Percentiles rank a stretch among this genome's conserved stretches.
phyloP scores from a whole-genome alignment of 805 yeast species.

The Phaffomyces opuntiae region DNA sequence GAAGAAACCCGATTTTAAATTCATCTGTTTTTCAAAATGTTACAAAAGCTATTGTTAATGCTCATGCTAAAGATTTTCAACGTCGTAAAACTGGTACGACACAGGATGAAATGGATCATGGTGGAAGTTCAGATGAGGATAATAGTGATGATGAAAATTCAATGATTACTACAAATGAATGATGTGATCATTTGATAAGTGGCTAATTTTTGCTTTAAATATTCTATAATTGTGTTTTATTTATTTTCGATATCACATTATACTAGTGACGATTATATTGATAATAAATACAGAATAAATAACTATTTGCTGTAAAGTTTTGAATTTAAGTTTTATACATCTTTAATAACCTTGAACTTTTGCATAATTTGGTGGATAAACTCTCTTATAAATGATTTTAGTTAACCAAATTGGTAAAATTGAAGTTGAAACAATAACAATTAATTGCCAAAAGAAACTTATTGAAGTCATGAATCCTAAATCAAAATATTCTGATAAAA shows the following conservation, averaged over 20 bases:
- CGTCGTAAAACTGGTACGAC: constrained; percentile 15
- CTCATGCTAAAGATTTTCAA: constrained; percentile 84
- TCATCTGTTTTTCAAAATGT: constrained; percentile 33
- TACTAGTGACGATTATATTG: no score
- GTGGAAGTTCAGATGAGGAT: no score
- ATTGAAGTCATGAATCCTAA: constrained; percentile 51
- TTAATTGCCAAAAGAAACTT: constrained; percentile 62
- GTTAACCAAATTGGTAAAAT: constrained; percentile 87
- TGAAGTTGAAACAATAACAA: constrained; percentile 58
- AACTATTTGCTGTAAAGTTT: no score
- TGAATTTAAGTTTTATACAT: neutral
- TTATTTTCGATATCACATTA: no score
- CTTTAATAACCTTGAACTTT: constrained; percentile 76
- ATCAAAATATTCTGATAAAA: constrained; percentile 82
- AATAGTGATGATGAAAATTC: constrained; percentile 15
- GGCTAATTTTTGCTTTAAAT: no score
- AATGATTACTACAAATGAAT: constrained; percentile 9
- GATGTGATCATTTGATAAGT: neutral
- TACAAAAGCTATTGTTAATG: constrained; percentile 56
- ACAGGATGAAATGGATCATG: constrained; percentile 13
- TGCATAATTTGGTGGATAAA: constrained; percentile 94
- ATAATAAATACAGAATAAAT: neutral
- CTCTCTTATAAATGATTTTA: constrained; percentile 62
- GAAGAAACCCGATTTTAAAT: constrained; percentile 13
- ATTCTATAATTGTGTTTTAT: no score